A percentile compares a stretch with the other conserved stretches of the same genome.
Conservation (phyloP, 1,284 basidiomycete genomes). For the Erythrobasidium hasegawianum region DNA sequence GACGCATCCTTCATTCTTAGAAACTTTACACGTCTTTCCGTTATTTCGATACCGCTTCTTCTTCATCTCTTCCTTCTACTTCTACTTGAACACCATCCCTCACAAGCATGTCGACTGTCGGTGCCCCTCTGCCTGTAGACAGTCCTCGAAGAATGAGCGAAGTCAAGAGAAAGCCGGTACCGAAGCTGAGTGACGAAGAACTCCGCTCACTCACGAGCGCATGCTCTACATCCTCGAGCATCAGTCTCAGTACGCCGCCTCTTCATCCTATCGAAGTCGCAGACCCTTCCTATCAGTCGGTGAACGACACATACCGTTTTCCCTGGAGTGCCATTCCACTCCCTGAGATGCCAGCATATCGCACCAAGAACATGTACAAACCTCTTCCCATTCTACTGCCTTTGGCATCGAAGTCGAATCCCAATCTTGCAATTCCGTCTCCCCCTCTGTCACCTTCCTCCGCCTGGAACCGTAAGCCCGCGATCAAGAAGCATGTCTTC, state of each 20-base stretch:
- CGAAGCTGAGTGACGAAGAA: conserved; percentile 1
- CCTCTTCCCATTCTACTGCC: not conserved
- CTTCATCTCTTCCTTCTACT: not conserved
- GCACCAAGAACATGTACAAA: too few relatives aligned
- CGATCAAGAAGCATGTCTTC: not conserved
- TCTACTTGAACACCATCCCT: too few relatives aligned
- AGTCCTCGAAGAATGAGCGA: not conserved
- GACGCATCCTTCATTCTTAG: too few relatives aligned
- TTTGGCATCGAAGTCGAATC: too few relatives aligned
- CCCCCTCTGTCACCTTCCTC: not conserved
- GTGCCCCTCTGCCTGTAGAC: not conserved
- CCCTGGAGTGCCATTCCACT: too few relatives aligned
- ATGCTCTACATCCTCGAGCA: too few relatives aligned
- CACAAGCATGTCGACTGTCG: not conserved
- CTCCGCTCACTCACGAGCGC: not conserved
- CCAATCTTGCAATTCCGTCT: not conserved
- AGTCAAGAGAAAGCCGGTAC: conserved; percentile 1
- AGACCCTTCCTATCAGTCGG: too few relatives aligned
- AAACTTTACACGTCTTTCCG: too few relatives aligned
- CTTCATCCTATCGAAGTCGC: too few relatives aligned
- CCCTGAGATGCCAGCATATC: too few relatives aligned
- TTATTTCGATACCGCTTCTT: not conserved
- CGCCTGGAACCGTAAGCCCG: not conserved
- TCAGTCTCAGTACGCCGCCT: too few relatives aligned
- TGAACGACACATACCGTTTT: too few relatives aligned